Evolutionary conservation across 352 stramenopile genomes (phyloP).

Genomic region (Phytophthora hybrid): DNA sequence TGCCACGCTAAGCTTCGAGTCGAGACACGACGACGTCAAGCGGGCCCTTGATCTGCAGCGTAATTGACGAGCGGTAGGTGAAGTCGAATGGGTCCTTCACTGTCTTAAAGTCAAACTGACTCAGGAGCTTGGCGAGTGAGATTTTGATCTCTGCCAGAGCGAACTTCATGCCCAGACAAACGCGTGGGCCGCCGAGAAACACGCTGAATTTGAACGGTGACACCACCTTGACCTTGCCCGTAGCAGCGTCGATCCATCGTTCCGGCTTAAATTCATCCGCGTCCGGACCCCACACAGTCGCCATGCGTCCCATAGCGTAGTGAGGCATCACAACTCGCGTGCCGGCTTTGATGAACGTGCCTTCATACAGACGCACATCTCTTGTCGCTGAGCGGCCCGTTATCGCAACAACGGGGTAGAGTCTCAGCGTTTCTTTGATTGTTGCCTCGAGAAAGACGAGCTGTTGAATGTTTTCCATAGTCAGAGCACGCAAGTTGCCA

Average conservation of each 20-base stretch:
- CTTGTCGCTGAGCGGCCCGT: slow-evolving; percentile 55
- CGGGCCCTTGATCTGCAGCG: slow-evolving; percentile 52
- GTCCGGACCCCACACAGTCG: slow-evolving; percentile 71
- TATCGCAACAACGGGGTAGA: slow-evolving; percentile 71
- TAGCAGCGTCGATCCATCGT: slow-evolving; percentile 62
- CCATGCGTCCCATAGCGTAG: slow-evolving; percentile 68
- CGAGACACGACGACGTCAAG: slow-evolving; percentile 40
- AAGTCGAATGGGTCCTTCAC: slow-evolving; percentile 50
- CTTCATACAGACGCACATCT: slow-evolving; percentile 73
- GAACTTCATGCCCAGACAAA: slow-evolving; percentile 77
- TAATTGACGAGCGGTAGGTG: slow-evolving; percentile 56
- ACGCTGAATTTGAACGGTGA: slow-evolving; percentile 73
- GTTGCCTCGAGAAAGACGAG: slow-evolving; percentile 63
- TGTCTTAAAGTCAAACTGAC: slow-evolving; percentile 56
- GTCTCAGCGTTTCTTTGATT: slow-evolving; percentile 60
- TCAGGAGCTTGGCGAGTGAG: slow-evolving; percentile 59
- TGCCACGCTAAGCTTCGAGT: neutral
- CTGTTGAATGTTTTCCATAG: slow-evolving; percentile 45
- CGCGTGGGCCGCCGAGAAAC: slow-evolving; percentile 71
- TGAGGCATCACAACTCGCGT: slow-evolving; percentile 66
- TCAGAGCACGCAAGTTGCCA: slow-evolving; percentile 26
- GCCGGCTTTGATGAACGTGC: slow-evolving; percentile 65
- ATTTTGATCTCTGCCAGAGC: slow-evolving; percentile 74
- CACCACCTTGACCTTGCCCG: slow-evolving; percentile 50
- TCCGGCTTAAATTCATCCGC: slow-evolving; percentile 71